Conservation (phyloP, 495 filamentous ascomycete species). For the Pyronema omphalodes region DNA sequence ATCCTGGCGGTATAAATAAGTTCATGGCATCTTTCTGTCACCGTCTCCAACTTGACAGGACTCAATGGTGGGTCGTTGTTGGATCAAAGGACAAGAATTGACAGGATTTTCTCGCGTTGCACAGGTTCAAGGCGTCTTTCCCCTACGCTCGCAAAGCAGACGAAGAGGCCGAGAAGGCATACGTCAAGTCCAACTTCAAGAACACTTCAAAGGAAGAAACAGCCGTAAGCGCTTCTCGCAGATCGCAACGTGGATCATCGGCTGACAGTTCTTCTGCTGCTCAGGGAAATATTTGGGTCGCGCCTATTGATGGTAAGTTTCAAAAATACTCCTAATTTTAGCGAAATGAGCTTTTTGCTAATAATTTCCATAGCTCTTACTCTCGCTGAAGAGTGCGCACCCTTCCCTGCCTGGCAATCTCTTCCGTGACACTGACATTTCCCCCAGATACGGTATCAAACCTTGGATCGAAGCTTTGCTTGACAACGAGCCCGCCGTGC, state of each 20-base stretch:
- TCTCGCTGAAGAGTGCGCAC: conserved; percentile 57
- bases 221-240: conserved; percentile 27
- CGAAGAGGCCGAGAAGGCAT: conserved; percentile 70
- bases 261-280: not conserved
- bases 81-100: not conserved
- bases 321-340: not conserved
- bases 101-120: conserved; percentile 4
- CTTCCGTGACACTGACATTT: conserved; percentile 11
- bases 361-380: conserved; percentile 42
- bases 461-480: conserved; percentile 82
- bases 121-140: conserved; percentile 82
- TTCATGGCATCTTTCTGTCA: not conserved
- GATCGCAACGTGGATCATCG: not conserved
- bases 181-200: conserved; percentile 52
- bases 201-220: conserved; percentile 78
- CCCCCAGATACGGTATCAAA: conserved; percentile 41
- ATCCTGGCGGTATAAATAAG: not conserved
- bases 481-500: conserved; percentile 47
- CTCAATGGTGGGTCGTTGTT: not conserved
- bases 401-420: not conserved
- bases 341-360: conserved; percentile 1
- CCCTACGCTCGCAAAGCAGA: conserved; percentile 75
- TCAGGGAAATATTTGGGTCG: conserved; percentile 80
- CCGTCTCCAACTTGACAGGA: not conserved
- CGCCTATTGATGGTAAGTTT: conserved; percentile 52